Conservation (phyloP, 1,139 yeast species). For the Diutina ranongensis region DNA sequence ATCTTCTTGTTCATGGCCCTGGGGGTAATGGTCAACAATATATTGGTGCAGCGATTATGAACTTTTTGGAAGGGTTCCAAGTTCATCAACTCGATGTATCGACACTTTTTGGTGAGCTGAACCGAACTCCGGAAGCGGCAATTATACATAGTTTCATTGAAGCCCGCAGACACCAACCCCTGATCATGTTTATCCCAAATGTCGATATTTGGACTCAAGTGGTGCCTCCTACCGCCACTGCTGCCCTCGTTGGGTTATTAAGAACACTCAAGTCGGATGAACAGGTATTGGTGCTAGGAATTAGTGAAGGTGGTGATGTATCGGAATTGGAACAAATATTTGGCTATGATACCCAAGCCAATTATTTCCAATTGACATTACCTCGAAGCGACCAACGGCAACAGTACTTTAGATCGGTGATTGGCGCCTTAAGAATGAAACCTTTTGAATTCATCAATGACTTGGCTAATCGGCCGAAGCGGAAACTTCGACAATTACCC, state of each 20-base stretch:
- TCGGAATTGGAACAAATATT: conserved; percentile 35
- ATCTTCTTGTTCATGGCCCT: conserved; percentile 60
- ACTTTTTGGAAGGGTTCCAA: conserved; percentile 81
- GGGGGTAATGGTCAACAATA: conserved; percentile 88
- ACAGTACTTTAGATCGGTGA: conserved; percentile 44
- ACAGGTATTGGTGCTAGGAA: conserved; percentile 63
- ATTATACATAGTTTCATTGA: conserved; percentile 80
- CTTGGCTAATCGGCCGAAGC: conserved; percentile 36
- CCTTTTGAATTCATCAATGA: conserved; percentile 55
- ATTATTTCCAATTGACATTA: conserved; percentile 32
- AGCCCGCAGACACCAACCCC: conserved; percentile 83
- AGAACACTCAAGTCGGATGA: conserved; percentile 64
- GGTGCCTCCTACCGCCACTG: conserved; percentile 55
- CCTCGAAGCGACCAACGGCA: conserved; percentile 33
- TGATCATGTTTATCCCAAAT: conserved; percentile 76
- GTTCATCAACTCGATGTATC: conserved; percentile 81
- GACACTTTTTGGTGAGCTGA: conserved; percentile 65
- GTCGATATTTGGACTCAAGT: conserved; percentile 68
- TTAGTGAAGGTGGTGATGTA: conserved; percentile 36
- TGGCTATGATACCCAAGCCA: conserved; percentile 36
- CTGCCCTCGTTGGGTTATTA: conserved; percentile 61
- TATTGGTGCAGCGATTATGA: conserved; percentile 70
- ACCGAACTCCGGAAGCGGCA: conserved; percentile 75
- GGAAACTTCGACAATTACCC: conserved; percentile 29
- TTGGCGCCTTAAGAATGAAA: conserved; percentile 46